Conservation (phyloP, 2,329 filamentous ascomycete species). For the Fusarium lyarnte region DNA sequence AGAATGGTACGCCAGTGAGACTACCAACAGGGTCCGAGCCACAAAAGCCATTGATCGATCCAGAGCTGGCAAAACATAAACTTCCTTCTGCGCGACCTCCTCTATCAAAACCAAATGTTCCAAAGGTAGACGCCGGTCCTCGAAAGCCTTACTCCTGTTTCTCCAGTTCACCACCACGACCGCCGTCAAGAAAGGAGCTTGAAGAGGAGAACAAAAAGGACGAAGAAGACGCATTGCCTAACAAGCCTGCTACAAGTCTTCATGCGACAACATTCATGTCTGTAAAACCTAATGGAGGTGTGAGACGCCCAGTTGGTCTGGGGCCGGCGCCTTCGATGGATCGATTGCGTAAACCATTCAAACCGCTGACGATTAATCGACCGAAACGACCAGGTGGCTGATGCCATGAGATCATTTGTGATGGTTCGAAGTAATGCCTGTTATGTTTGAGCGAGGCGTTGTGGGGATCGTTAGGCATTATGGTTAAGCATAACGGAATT, state of each 20-base stretch:
- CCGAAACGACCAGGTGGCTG: conserved; percentile 41
- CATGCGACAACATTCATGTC: conserved; percentile 62
- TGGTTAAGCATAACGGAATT: conserved; percentile 39
- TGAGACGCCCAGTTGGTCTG: conserved; percentile 58
- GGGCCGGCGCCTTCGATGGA: conserved; percentile 60
- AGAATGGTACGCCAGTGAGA: conserved; percentile 16
- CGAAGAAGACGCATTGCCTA: conserved; percentile 42
- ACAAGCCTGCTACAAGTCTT: conserved; percentile 54
- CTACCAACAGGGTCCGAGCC: conserved; percentile 3
- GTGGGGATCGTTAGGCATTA: conserved; percentile 24
- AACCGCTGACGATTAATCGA: conserved; percentile 64
- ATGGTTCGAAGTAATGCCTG: not conserved
- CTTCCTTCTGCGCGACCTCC: conserved; percentile 51
- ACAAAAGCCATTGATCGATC: conserved; percentile 41
- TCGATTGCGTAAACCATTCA: conserved; percentile 64
- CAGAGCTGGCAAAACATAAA: conserved; percentile 52
- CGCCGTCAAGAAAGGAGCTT: conserved; percentile 35
- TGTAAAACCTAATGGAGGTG: conserved; percentile 48
- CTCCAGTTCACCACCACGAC: conserved; percentile 64
- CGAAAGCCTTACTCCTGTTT: conserved; percentile 64
- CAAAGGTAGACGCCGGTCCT: conserved; percentile 40
- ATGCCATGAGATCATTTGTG: conserved; percentile 7
- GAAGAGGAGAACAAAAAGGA: conserved; percentile 38
- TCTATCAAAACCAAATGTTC: conserved; percentile 47
- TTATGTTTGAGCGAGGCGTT: conserved; percentile 16